A percentile compares a stretch with the other conserved stretches of the same genome.
These are phyloP conservation scores for Eremothecium sinecaudum DNA, from an alignment of 1,139 yeast species.

Conservation along the genomic window DNA sequence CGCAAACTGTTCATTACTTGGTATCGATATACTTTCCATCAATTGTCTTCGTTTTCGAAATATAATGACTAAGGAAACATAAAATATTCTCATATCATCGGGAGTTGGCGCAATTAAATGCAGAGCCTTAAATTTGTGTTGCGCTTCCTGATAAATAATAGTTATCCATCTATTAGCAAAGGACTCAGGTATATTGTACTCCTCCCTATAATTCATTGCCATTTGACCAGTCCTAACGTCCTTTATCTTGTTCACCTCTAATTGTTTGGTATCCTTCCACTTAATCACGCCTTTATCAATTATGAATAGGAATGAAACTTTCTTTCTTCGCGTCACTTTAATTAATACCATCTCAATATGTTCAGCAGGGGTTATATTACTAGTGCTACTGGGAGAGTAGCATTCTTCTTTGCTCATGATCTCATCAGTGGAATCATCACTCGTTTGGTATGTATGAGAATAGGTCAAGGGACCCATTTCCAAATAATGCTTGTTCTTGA, in stretches of 20 bases:
- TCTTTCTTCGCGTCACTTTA: constrained; percentile 27
- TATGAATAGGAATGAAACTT: constrained; percentile 18
- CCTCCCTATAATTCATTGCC: constrained; percentile 79
- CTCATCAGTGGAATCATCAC: constrained; percentile 2
- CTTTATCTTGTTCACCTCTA: constrained; percentile 64
- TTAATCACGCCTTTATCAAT: constrained; percentile 19
- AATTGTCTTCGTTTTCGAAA: constrained; percentile 42
- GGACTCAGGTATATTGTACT: constrained; percentile 61
- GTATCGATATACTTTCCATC: constrained; percentile 44
- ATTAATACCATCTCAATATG: constrained; percentile 11
- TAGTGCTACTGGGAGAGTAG: too few species aligned
- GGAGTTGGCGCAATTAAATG: constrained; percentile 67
- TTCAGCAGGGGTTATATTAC: background rate
- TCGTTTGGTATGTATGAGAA: constrained; percentile 12
- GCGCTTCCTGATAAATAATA: constrained; percentile 46
- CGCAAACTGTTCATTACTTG: constrained; percentile 45
- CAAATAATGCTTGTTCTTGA: constrained; percentile 5
- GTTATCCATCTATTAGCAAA: constrained; percentile 69
- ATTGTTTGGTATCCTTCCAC: constrained; percentile 25
- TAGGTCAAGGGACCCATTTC: constrained; percentile 22
- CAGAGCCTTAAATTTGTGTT: constrained; percentile 48
- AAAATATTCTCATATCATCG: constrained; percentile 50
- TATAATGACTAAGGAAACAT: constrained; percentile 38
- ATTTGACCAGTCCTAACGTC: constrained; percentile 57
- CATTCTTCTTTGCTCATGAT: too few species aligned